phyloP scores from a whole-genome alignment of 2,329 filamentous ascomycete species.

The Epicoccum nigrum region DNA sequence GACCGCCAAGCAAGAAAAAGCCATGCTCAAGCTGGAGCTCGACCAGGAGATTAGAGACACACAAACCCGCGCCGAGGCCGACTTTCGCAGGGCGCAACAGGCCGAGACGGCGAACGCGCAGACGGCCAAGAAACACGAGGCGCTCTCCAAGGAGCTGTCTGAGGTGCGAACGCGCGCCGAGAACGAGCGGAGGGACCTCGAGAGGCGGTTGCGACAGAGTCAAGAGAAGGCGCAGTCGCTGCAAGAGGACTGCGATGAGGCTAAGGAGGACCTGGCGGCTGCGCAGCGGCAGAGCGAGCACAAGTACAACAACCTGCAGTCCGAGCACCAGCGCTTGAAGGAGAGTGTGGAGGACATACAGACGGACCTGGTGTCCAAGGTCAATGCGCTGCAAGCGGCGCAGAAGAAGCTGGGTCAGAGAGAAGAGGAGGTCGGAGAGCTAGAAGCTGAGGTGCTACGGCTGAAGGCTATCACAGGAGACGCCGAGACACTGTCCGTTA shows the following conservation, averaged over 20 bases:
- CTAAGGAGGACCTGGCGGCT: constrained; percentile 73
- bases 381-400: constrained; percentile 62
- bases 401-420: constrained; percentile 72
- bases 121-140: constrained; percentile 61
- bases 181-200: constrained; percentile 62
- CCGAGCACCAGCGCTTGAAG: constrained; percentile 64
- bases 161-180: constrained; percentile 60
- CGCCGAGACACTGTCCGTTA: constrained; percentile 80
- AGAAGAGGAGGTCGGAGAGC: constrained; percentile 71
- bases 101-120: constrained; percentile 60
- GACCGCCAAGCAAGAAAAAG: constrained; percentile 85
- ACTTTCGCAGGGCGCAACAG: constrained; percentile 72
- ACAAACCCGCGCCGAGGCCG: constrained; percentile 80
- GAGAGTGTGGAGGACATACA: constrained; percentile 65
- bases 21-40: constrained; percentile 77
- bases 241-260: constrained; percentile 84
- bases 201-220: constrained; percentile 60
- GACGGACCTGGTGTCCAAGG: constrained; percentile 63
- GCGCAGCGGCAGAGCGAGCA: constrained; percentile 70
- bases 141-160: constrained; percentile 60
- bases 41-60: constrained; percentile 83
- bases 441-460: constrained; percentile 83
- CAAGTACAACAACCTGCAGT: constrained; percentile 65
- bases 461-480: constrained; percentile 88
- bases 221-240: constrained; percentile 75